These are phyloP conservation scores for Zoysia matrella DNA, from an alignment of 202 grass and related monocot species.

Conservation along the genomic window DNA sequence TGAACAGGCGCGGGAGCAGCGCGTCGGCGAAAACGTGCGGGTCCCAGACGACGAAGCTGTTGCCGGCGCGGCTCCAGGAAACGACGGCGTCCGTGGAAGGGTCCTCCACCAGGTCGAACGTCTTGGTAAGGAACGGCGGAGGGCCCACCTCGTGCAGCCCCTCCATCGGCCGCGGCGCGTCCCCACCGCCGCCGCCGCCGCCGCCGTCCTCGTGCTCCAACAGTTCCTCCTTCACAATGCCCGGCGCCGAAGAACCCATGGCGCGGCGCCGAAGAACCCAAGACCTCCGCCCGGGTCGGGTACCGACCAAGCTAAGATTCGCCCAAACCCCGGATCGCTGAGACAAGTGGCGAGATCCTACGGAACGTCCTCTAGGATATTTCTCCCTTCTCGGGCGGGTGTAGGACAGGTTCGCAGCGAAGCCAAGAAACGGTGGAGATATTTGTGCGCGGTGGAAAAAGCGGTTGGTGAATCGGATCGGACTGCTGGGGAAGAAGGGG, in stretches of 20 bases:
- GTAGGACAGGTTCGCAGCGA: not conserved
- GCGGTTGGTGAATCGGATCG: not conserved
- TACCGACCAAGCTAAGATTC: not conserved
- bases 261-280: not conserved
- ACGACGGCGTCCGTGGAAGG: slow-evolving; percentile 56
- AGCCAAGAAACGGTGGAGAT: not conserved
- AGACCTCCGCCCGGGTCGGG: not conserved
- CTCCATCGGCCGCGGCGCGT: no score
- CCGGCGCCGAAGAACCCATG: slow-evolving; percentile 32
- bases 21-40: slow-evolving; percentile 53
- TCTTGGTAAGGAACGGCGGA: slow-evolving; percentile 85
- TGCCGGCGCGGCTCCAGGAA: slow-evolving; percentile 50
- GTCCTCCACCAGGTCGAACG: slow-evolving; percentile 80
- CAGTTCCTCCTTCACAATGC: slow-evolving; percentile 72
- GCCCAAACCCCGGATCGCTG: not conserved
- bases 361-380: slow-evolving; percentile 11
- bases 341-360: not conserved
- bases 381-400: not conserved
- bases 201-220: slow-evolving; percentile 25
- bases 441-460: slow-evolving; percentile 7
- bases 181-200: not conserved
- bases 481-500: not conserved
- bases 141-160: slow-evolving; percentile 69
- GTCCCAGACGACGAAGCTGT: no score
- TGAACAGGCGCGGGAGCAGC: slow-evolving; percentile 82